Base-by-base conservation (phyloP, 2,329 filamentous ascomycete species). In the Alternaria triticimaculans region DNA sequence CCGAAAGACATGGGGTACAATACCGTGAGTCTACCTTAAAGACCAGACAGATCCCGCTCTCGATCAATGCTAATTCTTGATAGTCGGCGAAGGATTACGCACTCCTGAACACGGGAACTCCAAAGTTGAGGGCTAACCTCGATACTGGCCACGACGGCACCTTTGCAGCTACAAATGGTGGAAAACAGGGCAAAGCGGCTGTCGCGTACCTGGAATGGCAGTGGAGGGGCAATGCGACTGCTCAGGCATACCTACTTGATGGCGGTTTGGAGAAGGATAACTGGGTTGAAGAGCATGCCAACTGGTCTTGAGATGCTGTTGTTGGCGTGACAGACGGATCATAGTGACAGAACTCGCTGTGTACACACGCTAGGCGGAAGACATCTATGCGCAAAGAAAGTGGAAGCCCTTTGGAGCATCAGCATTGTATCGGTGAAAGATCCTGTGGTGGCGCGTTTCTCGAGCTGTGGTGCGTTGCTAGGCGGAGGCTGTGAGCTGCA, bases 91-190 rank as follows among this genome's bases (percentile, higher is more conserved):
- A 68, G 58, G 68, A 71, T 41, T 72, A 69, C 50, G 58, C 64
- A 1, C 45, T 65, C 9, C 57, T 73, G 12, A 64, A 67, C 18
- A 45, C 63, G 25, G 65, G 66, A 4, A 62, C 69, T 18, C 66
- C 68, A 10, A 71, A 69, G 62, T 61, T 71, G 18, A 58, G 60
- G 20, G 65, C 59, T 6, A 72, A 71, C 49, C 66, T 71, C 14
- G 68, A 72, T 41, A 71, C 70, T 33, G 71, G 70, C 14, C 70
- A 72, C 48, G 66, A 61, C 14, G 68, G 71, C 18, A 73, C 70
- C 3, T 70, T 59, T 45, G 50, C 49, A n/a, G 71, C 70, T 20
- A 68, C 65, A 1, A 70, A 71, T 48, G 70, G 68, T 11, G 69
- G 69, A 20, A 71, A 73, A 55, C 62, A 66, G 25, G 70, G 70